Evolutionary conservation across 2,329 filamentous ascomycete genomes (phyloP).

Genomic region (Thyridium curvatum): DNA sequence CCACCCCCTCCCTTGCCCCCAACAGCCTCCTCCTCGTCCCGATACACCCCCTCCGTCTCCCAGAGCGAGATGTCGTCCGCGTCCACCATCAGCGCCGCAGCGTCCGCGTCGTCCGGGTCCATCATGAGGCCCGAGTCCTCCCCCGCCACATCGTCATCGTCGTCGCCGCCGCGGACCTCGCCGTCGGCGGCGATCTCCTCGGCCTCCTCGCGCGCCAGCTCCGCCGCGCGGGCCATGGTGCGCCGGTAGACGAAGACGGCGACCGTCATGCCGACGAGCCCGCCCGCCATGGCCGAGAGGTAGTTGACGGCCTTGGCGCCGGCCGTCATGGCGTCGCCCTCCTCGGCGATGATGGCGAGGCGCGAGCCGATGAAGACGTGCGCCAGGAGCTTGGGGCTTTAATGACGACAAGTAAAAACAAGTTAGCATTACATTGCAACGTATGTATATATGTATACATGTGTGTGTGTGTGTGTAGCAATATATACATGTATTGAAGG

Average conservation of each 20-base stretch:
- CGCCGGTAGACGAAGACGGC: conserved; percentile 80
- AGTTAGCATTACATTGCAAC: not conserved
- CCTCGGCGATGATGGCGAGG: conserved; percentile 76
- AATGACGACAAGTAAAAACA: too few species aligned
- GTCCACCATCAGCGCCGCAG: conserved; percentile 48
- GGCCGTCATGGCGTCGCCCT: conserved; percentile 74
- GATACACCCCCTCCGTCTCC: conserved; percentile 24
- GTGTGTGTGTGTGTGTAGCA: conserved; percentile 4
- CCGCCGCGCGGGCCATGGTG: conserved; percentile 56
- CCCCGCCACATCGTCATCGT: conserved; percentile 30
- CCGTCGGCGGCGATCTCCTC: conserved; percentile 16
- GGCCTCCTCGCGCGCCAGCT: conserved; percentile 44
- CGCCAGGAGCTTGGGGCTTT: conserved; percentile 77
- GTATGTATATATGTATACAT: not conserved
- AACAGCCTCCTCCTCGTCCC: conserved; percentile 21
- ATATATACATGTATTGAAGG: not conserved
- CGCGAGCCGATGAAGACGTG: conserved; percentile 88
- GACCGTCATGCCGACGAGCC: conserved; percentile 64
- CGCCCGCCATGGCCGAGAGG: conserved; percentile 67
- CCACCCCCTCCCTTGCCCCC: too few species aligned
- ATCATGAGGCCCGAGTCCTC: conserved; percentile 15
- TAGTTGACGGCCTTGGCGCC: conserved; percentile 80
- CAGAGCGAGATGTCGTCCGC: conserved; percentile 55
- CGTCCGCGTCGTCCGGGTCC: conserved; percentile 35
- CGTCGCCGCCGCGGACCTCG: conserved; percentile 23